Base-by-base conservation (phyloP, 1,284 basidiomycete species). In the Rhodotorula mucilaginosa region DNA sequence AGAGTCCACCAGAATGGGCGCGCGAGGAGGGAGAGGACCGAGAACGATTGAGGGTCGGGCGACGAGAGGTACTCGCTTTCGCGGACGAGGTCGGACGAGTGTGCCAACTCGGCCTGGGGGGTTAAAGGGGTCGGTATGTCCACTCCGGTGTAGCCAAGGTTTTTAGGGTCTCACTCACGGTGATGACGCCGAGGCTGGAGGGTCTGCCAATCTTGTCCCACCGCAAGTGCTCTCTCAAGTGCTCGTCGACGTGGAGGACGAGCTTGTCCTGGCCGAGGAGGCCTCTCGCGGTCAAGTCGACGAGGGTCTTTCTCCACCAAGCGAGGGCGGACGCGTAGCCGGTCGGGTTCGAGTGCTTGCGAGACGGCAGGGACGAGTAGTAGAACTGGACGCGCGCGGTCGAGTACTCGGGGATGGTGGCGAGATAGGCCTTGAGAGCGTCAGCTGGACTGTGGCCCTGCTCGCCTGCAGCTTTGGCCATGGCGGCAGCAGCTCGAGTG, bases 1-100 rank as follows among this genome's bases (percentile, higher is more conserved):
- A 77, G 58, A 1, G 72, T 67, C 77, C 77, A 78, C 72, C 74
- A 75, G 23, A 78, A 68, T 5, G 77, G 77, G 10, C 68, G 66
- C 0, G 73, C 57, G 61, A 76, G 72, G 29, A 77, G 62, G 47
- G 74, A 76, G 12, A 69, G 52, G 65, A 64, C 64, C 56, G 72
- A 56, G 69, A 65, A 63, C 46, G 66, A 49, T 3, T 64, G 44
- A 19, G 66, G 44, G 3, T 56, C 52, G 44, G 47, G 39, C 5
- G 51, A 29, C 5, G 65, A 58, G 47, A 76, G 61, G 58, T 69
- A 77, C n/a, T 39, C 49, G 13, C 64, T 46, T 12, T 73, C 39
- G 1, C 76, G 67, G 8, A 76, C 59, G 54, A 73, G 68, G 46
- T 75, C 66, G 5, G 57, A 23, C 3, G 57, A 34, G 23, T 69